phyloP scores from a whole-genome alignment of 2,329 filamentous ascomycete species.

The Epichloe sylvatica region DNA sequence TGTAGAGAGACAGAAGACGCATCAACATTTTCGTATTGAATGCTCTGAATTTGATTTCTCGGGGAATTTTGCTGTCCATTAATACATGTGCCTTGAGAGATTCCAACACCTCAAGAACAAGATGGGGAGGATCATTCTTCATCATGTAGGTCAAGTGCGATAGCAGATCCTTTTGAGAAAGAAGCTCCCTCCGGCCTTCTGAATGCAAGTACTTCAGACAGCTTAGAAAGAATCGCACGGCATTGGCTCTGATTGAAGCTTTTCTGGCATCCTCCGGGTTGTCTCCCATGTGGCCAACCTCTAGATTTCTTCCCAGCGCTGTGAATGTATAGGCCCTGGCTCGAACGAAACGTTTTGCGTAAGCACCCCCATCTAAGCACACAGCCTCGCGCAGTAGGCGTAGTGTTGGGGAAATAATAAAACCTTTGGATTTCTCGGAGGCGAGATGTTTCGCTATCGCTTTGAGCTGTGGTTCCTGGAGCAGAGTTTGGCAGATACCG shows the following conservation, averaged over 20 bases:
- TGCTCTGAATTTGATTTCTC: conserved; percentile 59
- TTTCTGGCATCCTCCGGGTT: conserved; percentile 48
- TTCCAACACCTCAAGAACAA: conserved; percentile 62
- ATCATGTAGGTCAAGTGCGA: conserved; percentile 69
- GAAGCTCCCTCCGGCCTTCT: conserved; percentile 65
- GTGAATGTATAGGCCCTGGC: conserved; percentile 68
- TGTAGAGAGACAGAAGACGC: conserved; percentile 59
- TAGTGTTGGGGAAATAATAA: conserved; percentile 76
- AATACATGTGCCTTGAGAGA: conserved; percentile 58
- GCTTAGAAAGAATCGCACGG: conserved; percentile 66
- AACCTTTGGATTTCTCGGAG: conserved; percentile 69
- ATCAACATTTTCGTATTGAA: conserved; percentile 63
- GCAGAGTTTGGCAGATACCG: conserved; percentile 64
- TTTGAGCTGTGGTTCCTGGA: conserved; percentile 70
- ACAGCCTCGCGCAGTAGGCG: conserved; percentile 77
- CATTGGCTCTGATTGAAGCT: conserved; percentile 70
- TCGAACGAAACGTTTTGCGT: conserved; percentile 65
- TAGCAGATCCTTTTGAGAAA: conserved; percentile 69
- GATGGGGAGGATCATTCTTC: conserved; percentile 59
- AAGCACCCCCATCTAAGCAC: conserved; percentile 73
- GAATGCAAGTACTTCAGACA: conserved; percentile 66
- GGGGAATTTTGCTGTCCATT: conserved; percentile 55
- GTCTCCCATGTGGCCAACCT: conserved; percentile 47
- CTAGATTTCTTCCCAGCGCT: conserved; percentile 66
- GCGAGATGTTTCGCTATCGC: conserved; percentile 67